phyloP scores from a whole-genome alignment of 2,329 filamentous ascomycete species.

The Fusarium tanahbumbuense region DNA sequence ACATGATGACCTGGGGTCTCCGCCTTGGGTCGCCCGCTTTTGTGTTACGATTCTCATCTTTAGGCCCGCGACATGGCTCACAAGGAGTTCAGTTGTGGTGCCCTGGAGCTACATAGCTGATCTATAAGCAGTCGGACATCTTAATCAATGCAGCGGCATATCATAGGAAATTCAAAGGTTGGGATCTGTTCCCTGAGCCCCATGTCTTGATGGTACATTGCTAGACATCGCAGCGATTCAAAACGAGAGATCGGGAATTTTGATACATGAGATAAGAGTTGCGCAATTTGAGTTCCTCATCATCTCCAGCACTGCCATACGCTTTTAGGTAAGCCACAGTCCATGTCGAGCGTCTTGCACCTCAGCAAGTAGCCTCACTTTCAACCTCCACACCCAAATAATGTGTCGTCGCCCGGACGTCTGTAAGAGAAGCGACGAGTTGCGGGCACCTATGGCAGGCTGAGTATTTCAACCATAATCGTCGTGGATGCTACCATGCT shows the following conservation, averaged over 20 bases:
- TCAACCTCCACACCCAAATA: background rate
- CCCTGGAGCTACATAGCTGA: background rate
- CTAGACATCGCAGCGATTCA: background rate
- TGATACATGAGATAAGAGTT: background rate
- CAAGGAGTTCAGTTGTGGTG: too few species aligned
- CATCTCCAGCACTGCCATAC: background rate
- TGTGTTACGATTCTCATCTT: background rate
- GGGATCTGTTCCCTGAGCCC: background rate
- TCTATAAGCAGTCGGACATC: background rate
- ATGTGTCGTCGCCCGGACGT: background rate
- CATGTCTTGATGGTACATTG: background rate
- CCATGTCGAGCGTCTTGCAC: background rate
- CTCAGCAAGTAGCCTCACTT: background rate
- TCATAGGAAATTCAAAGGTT: background rate
- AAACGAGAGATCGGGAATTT: background rate
- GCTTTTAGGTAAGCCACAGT: background rate
- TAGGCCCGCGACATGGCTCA: background rate
- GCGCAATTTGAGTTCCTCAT: background rate
- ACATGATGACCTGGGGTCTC: background rate
- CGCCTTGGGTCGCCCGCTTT: background rate
- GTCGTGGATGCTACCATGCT: too few species aligned
- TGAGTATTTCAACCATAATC: background rate
- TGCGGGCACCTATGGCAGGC: background rate
- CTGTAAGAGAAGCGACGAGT: background rate
- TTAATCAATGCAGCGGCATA: background rate